Evolutionary conservation across 257 asterid genomes (phyloP).

Genomic region (Solanum etuberosum): DNA sequence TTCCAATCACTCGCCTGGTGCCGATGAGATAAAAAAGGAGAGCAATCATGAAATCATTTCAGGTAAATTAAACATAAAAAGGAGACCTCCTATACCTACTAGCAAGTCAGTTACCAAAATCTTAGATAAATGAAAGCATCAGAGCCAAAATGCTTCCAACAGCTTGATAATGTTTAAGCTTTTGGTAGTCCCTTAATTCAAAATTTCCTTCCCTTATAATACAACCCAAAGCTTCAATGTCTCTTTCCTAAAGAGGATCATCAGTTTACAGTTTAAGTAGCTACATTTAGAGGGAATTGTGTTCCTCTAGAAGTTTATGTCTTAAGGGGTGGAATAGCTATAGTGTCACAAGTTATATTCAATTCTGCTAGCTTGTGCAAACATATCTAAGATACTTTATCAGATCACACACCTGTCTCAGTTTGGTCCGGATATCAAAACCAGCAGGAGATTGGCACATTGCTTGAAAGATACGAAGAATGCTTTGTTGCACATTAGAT

Average conservation of each 20-base stretch:
- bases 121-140: background rate
- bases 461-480: conserved; percentile 29
- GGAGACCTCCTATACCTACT: background rate
- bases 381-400: background rate
- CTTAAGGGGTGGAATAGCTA: background rate
- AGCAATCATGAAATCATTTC: background rate
- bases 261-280: background rate
- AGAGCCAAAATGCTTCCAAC: background rate
- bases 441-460: conserved; percentile 31
- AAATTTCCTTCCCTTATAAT: background rate
- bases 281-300: background rate
- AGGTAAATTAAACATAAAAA: background rate
- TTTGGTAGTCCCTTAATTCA: background rate
- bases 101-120: background rate
- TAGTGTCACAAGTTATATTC: background rate
- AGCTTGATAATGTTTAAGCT: background rate
- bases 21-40: background rate
- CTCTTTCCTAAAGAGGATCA: background rate
- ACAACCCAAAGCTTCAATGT: background rate
- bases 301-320: background rate
- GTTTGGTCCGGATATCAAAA: conserved; percentile 14
- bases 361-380: background rate
- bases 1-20: background rate
- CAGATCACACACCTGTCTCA: conserved; percentile 21
- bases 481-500: conserved; percentile 19